Percentiles rank a stretch among this genome's conserved stretches.
Conservation (phyloP, 768 basidiomycete genomes). For the Lanmaoa pseudosensibilis region DNA sequence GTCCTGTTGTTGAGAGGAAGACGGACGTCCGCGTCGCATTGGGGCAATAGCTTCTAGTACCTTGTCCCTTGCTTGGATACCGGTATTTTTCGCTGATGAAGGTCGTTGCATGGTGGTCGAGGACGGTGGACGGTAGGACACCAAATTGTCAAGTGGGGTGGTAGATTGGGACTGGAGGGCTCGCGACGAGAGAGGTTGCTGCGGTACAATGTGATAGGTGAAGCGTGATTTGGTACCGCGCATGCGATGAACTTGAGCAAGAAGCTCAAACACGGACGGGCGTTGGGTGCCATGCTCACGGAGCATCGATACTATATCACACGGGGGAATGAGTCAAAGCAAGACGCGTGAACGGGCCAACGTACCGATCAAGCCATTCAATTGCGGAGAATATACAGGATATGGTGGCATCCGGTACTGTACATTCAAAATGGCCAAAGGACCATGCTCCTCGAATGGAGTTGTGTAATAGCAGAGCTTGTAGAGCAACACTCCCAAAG, state of each 20-base stretch:
- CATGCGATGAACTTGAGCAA: slow-evolving; percentile 78
- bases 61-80: slow-evolving; percentile 70
- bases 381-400: slow-evolving; percentile 79
- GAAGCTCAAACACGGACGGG: slow-evolving; percentile 85
- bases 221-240: slow-evolving; percentile 85
- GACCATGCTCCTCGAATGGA: slow-evolving; percentile 97
- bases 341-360: slow-evolving; percentile 18
- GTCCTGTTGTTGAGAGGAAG: slow-evolving; percentile 36
- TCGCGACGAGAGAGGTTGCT: slow-evolving; percentile 48
- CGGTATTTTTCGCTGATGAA: slow-evolving; percentile 40
- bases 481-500: slow-evolving; percentile 92
- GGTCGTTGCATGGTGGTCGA: slow-evolving; percentile 18
- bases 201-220: slow-evolving; percentile 58
- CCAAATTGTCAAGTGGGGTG: slow-evolving; percentile 38
- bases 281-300: slow-evolving; percentile 86
- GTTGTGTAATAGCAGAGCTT: slow-evolving; percentile 99
- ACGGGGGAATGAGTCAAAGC: slow-evolving; percentile 10
- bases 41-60: slow-evolving; percentile 79
- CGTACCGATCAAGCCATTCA: slow-evolving; percentile 82
- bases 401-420: slow-evolving; percentile 91
- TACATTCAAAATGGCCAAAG: slow-evolving; percentile 93
- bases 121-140: slow-evolving; percentile 38
- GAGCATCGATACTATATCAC: slow-evolving; percentile 77
- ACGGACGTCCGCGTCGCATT: slow-evolving; percentile 70
- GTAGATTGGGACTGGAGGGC: slow-evolving; percentile 30